A percentile compares a stretch with the other conserved stretches of the same genome.
Evolutionary conservation across 371 early-diverging fungal species (phyloP).

Genomic region (Rhizomucor miehei): DNA sequence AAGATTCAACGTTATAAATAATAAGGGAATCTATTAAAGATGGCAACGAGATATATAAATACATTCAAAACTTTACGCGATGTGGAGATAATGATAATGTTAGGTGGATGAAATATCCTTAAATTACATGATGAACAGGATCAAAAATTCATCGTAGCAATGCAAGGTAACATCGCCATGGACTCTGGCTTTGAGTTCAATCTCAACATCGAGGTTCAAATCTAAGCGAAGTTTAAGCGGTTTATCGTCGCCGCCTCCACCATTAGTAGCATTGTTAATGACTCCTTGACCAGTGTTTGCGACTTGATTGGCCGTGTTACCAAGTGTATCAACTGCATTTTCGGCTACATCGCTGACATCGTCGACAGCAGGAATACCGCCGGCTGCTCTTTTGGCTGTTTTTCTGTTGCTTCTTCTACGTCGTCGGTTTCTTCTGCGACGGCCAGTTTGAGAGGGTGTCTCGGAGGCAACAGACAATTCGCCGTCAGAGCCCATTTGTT

Average conservation of each 20-base stretch:
- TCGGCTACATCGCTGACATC: background rate
- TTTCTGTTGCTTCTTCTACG: background rate
- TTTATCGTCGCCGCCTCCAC: constrained; percentile 1
- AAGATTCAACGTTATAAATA: too few species aligned
- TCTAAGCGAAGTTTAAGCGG: constrained; percentile 33
- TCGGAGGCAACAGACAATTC: background rate
- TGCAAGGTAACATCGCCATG: constrained; percentile 37
- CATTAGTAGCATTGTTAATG: background rate
- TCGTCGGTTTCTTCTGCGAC: background rate
- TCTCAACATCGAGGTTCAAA: constrained; percentile 34
- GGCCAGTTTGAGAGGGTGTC: background rate
- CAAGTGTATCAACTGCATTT: background rate
- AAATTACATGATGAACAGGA: too few species aligned
- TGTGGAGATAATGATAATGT: too few species aligned
- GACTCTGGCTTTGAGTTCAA: constrained; percentile 26
- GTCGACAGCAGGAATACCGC: background rate
- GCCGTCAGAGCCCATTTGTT: too few species aligned
- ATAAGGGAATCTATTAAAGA: too few species aligned
- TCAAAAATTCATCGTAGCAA: constrained; percentile 21
- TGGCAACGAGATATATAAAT: too few species aligned
- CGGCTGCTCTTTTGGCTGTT: background rate
- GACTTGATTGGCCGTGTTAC: constrained; percentile 2
- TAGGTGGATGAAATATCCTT: too few species aligned
- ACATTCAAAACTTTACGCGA: too few species aligned
- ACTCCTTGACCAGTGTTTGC: background rate